phyloP scores from a whole-genome alignment of 2,329 filamentous ascomycete species.

The Pseudocercospora fijiensis region DNA sequence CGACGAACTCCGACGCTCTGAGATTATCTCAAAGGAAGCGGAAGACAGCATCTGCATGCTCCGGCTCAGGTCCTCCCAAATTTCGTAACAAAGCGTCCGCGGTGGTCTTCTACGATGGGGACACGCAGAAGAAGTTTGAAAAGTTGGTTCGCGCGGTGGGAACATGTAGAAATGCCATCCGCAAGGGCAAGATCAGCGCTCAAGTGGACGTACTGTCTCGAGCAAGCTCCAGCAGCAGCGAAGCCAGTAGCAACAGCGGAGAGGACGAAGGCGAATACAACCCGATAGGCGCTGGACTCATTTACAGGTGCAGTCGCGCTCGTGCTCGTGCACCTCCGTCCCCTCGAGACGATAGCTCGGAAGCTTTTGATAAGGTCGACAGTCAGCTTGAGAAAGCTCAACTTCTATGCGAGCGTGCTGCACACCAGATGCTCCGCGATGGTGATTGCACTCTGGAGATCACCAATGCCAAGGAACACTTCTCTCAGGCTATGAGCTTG shows the following conservation, averaged over 20 bases:
- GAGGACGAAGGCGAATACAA: conserved; percentile 38
- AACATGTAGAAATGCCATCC: conserved; percentile 75
- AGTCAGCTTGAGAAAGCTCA: conserved; percentile 78
- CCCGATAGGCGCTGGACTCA: conserved; percentile 35
- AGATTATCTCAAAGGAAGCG: conserved; percentile 42
- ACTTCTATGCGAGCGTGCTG: conserved; percentile 77
- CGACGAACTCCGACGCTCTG: conserved; percentile 33
- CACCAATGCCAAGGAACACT: conserved; percentile 63
- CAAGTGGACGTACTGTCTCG: conserved; percentile 58
- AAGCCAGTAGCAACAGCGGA: conserved; percentile 40
- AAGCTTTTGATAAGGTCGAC: conserved; percentile 64
- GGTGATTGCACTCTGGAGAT: conserved; percentile 82
- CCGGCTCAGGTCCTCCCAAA: conserved; percentile 49
- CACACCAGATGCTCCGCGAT: conserved; percentile 84
- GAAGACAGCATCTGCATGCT: conserved; percentile 46
- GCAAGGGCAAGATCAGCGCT: conserved; percentile 82
- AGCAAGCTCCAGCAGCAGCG: conserved; percentile 36
- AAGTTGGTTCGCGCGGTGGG: conserved; percentile 79
- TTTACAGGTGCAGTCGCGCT: conserved; percentile 33
- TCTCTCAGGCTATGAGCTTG: conserved; percentile 62
- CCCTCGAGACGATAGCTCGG: conserved; percentile 23
- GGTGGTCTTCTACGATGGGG: conserved; percentile 88
- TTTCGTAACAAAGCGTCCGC: conserved; percentile 73
- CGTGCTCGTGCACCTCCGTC: conserved; percentile 16
- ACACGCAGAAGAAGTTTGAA: conserved; percentile 80